A percentile compares a stretch with the other conserved stretches of the same genome.
Conservation (phyloP, 805 yeast genomes). For the Saccharomycopsis sp. region DNA sequence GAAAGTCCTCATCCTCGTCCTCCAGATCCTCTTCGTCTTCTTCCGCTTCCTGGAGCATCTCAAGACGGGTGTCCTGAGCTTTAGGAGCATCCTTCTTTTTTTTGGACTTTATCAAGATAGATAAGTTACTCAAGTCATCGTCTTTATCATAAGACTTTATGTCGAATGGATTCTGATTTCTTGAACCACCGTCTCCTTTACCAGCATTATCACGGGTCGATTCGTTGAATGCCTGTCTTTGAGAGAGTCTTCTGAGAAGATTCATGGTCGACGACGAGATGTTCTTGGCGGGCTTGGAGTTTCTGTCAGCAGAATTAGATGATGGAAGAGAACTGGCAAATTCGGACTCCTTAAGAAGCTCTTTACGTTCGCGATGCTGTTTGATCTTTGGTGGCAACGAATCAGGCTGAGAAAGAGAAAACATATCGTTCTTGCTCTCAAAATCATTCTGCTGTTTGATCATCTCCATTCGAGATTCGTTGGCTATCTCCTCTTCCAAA, state of each 20-base stretch:
- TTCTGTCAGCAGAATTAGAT: not conserved
- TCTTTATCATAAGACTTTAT: conserved; percentile 10
- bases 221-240: conserved; percentile 10
- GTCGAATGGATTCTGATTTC: conserved; percentile 6
- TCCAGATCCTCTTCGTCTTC: conserved; percentile 14
- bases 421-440: conserved; percentile 3
- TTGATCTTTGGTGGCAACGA: conserved; percentile 16
- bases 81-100: not conserved
- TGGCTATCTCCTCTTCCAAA: conserved; percentile 10
- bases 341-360: not conserved
- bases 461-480: not conserved
- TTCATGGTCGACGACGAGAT: conserved; percentile 16
- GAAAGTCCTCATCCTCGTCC: conserved; percentile 1
- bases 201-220: not conserved
- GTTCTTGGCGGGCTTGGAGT: conserved; percentile 12
- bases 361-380: conserved; percentile 6
- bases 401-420: conserved; percentile 20
- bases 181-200: not conserved
- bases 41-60: not conserved
- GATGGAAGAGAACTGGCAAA: conserved; percentile 13
- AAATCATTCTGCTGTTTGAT: not conserved
- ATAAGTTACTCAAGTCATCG: conserved; percentile 13
- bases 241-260: conserved; percentile 11
- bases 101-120: conserved; percentile 4
- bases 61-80: not conserved